Percentiles rank a stretch among this genome's conserved stretches.
Evolutionary conservation across 257 asterid genomes (phyloP).

Genomic region (Solanum medicagineum): DNA sequence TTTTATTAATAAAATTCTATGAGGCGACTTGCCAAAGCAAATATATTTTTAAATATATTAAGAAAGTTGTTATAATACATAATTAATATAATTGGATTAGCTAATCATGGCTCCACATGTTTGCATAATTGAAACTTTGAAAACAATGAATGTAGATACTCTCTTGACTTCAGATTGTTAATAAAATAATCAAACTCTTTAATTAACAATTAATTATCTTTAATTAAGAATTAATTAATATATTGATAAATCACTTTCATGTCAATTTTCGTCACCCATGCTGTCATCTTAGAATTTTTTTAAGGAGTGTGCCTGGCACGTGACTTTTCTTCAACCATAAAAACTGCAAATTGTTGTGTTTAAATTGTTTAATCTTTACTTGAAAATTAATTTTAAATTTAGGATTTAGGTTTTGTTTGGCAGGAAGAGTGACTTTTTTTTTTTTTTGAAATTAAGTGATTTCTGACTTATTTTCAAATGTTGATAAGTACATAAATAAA

Average conservation of each 20-base stretch:
- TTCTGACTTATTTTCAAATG: not conserved
- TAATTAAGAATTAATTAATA: not conserved
- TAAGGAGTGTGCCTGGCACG: constrained; percentile 3
- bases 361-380: not conserved
- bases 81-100: not conserved
- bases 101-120: constrained; percentile 7
- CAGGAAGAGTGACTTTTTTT: not conserved
- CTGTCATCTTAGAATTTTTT: constrained; percentile 10
- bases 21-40: constrained; percentile 29
- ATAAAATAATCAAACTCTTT: not conserved
- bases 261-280: constrained; percentile 20
- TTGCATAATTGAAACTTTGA: not conserved
- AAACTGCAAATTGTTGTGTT: not conserved
- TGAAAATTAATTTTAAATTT: not conserved
- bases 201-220: not conserved
- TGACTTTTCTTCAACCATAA: not conserved
- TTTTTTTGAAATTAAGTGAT: not conserved
- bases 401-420: not conserved
- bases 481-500: not conserved
- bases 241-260: not conserved
- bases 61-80: not conserved
- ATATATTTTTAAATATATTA: not conserved
- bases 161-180: not conserved
- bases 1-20: constrained; percentile 6
- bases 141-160: constrained; percentile 8